phyloP scores from a whole-genome alignment of 129 eudicot genomes.

The Calendula officinalis region DNA sequence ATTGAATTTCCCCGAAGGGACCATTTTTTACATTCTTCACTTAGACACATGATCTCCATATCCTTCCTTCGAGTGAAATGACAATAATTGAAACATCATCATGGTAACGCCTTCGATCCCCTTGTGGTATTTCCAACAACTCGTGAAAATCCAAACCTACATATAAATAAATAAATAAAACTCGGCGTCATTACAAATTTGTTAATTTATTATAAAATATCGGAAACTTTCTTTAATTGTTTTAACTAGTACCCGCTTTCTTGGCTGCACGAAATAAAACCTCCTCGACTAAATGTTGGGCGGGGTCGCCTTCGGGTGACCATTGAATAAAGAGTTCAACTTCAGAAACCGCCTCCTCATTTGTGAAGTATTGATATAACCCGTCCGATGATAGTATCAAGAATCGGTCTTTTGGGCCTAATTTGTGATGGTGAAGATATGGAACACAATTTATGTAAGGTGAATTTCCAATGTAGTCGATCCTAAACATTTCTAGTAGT shows the following conservation, averaged over 20 bases:
- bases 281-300: slow-evolving; percentile 91
- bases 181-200: neutral
- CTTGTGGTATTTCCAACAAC: slow-evolving; percentile 87
- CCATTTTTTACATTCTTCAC: slow-evolving; percentile 25
- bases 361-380: slow-evolving; percentile 92
- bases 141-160: slow-evolving; percentile 85
- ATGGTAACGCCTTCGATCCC: slow-evolving; percentile 88
- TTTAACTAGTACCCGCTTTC: slow-evolving; percentile 53
- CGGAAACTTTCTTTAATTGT: neutral
- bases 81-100: slow-evolving; percentile 85
- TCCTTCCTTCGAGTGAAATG: slow-evolving; percentile 86
- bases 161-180: slow-evolving; percentile 4
- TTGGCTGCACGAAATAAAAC: slow-evolving; percentile 92
- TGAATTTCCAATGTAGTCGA: slow-evolving; percentile 65
- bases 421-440: slow-evolving; percentile 65
- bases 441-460: slow-evolving; percentile 81
- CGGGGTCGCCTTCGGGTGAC: slow-evolving; percentile 94
- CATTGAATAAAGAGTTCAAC: slow-evolving; percentile 67
- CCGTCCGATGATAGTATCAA: slow-evolving; percentile 95
- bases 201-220: neutral
- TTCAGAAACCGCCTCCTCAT: slow-evolving; percentile 79
- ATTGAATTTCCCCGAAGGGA: too few species aligned
- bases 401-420: slow-evolving; percentile 67
- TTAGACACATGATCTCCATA: slow-evolving; percentile 83
- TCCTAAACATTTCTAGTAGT: slow-evolving; percentile 72